Evolutionary conservation across 2,329 filamentous ascomycete species (phyloP).

Genomic region (Cercospora canescens): DNA sequence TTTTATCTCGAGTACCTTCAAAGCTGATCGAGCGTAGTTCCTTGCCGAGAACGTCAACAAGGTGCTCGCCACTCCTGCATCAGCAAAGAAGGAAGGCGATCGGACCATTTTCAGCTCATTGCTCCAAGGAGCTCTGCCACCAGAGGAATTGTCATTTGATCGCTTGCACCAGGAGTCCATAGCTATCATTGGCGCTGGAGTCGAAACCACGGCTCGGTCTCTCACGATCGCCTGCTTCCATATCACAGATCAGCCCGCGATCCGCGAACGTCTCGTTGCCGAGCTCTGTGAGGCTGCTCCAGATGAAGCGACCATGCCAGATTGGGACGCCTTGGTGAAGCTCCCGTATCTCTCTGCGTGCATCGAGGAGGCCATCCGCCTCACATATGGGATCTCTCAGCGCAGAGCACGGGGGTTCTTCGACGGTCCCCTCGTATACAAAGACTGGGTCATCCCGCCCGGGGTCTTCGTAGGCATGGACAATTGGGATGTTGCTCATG

Average conservation of each 20-base stretch:
- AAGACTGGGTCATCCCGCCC: conserved; percentile 20
- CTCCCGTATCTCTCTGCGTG: conserved; percentile 21
- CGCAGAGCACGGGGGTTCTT: conserved; percentile 16
- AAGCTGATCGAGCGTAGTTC: not conserved
- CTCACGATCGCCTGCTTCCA: conserved; percentile 45
- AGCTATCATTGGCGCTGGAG: conserved; percentile 48
- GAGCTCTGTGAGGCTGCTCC: conserved; percentile 37
- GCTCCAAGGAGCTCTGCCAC: conserved; percentile 16
- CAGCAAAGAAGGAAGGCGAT: conserved; percentile 1
- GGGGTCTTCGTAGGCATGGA: conserved; percentile 17
- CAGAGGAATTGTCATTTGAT: conserved; percentile 37
- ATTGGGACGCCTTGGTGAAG: conserved; percentile 15
- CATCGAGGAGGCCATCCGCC: conserved; percentile 21
- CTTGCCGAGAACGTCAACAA: not conserved
- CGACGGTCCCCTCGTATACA: conserved; percentile 15
- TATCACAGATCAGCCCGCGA: conserved; percentile 39
- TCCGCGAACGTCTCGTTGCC: conserved; percentile 37
- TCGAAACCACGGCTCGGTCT: conserved; percentile 46
- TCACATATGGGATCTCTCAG: conserved; percentile 23
- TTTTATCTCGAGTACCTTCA: not conserved
- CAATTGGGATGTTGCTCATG: conserved; percentile 17
- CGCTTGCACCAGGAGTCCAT: conserved; percentile 44
- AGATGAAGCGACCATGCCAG: conserved; percentile 7
- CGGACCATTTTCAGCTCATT: conserved; percentile 15
- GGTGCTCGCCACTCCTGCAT: not conserved